phyloP scores from a whole-genome alignment of 805 yeast species.

The Saccharomyces kudriavzevii region DNA sequence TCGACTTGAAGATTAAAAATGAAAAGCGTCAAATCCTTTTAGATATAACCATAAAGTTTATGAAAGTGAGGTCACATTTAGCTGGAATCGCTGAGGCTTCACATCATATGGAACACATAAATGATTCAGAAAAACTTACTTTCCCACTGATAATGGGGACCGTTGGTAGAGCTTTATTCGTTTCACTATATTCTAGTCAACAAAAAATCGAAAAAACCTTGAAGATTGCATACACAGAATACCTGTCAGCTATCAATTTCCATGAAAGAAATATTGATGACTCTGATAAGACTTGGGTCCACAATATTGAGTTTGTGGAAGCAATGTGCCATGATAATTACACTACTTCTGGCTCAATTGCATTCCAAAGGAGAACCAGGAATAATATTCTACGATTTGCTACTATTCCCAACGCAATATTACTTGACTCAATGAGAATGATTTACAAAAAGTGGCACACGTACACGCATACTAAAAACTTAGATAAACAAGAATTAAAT shows the following conservation, averaged over 20 bases:
- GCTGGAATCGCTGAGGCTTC: constrained; percentile 22
- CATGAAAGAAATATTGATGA: constrained; percentile 22
- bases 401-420: constrained; percentile 19
- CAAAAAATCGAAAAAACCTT: constrained; percentile 43
- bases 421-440: constrained; percentile 28
- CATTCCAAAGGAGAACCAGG: constrained; percentile 61
- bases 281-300: constrained; percentile 15
- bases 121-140: constrained; percentile 20
- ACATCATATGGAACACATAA: constrained; percentile 17
- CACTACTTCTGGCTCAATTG: constrained; percentile 58
- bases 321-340: constrained; percentile 45
- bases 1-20: constrained; percentile 26
- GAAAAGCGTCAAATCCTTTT: constrained; percentile 31
- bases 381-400: constrained; percentile 29
- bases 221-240: constrained; percentile 33
- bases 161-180: constrained; percentile 44
- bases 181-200: constrained; percentile 45
- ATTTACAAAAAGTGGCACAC: constrained; percentile 32
- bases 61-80: constrained; percentile 33
- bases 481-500: constrained; percentile 30
- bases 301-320: constrained; percentile 34
- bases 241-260: constrained; percentile 18
- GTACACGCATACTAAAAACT: constrained; percentile 10
- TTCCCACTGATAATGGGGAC: constrained; percentile 32
- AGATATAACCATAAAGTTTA: constrained; percentile 33